phyloP scores from a whole-genome alignment of 768 basidiomycete genomes.

The Chiua virens region DNA sequence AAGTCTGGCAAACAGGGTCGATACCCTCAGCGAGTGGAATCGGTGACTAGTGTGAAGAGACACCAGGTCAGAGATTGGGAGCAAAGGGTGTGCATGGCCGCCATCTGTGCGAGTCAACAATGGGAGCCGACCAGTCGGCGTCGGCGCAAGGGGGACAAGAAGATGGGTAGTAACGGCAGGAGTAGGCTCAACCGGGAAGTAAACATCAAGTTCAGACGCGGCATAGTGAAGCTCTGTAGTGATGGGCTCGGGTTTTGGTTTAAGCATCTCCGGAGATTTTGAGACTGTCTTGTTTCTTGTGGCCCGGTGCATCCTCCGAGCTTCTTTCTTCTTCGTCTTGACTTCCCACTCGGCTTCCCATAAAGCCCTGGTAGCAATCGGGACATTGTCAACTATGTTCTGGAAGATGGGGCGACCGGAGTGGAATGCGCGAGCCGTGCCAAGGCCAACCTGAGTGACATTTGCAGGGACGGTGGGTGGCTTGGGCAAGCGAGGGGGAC shows the following conservation, averaged over 20 bases:
- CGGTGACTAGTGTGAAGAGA: slow-evolving; percentile 52
- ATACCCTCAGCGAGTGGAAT: slow-evolving; percentile 62
- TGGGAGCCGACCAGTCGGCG: slow-evolving; percentile 65
- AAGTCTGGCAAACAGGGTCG: slow-evolving; percentile 66
- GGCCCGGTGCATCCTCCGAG: slow-evolving; percentile 23
- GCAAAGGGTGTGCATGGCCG: slow-evolving; percentile 33
- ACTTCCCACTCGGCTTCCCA: slow-evolving; percentile 73
- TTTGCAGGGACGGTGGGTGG: slow-evolving; percentile 47
- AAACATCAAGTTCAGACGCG: slow-evolving; percentile 54
- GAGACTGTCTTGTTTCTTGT: slow-evolving; percentile 16
- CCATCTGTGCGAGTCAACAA: slow-evolving; percentile 35
- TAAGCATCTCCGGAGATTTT: slow-evolving; percentile 31
- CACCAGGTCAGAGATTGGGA: slow-evolving; percentile 55
- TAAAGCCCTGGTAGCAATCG: slow-evolving; percentile 71
- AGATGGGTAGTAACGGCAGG: slow-evolving; percentile 60
- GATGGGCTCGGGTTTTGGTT: slow-evolving; percentile 18
- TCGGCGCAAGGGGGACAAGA: slow-evolving; percentile 75
- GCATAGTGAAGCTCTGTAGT: slow-evolving; percentile 6
- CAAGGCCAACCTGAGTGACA: slow-evolving; percentile 70
- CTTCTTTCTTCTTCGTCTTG: slow-evolving; percentile 46
- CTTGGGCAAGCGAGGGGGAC: slow-evolving; percentile 57
- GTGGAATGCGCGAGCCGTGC: slow-evolving; percentile 74
- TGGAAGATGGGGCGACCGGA: slow-evolving; percentile 75
- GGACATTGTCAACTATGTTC: slow-evolving; percentile 76
- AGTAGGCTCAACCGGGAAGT: slow-evolving; percentile 47